Evolutionary conservation across 2,329 filamentous ascomycete species (phyloP).

Genomic region (Xylaria sp.): DNA sequence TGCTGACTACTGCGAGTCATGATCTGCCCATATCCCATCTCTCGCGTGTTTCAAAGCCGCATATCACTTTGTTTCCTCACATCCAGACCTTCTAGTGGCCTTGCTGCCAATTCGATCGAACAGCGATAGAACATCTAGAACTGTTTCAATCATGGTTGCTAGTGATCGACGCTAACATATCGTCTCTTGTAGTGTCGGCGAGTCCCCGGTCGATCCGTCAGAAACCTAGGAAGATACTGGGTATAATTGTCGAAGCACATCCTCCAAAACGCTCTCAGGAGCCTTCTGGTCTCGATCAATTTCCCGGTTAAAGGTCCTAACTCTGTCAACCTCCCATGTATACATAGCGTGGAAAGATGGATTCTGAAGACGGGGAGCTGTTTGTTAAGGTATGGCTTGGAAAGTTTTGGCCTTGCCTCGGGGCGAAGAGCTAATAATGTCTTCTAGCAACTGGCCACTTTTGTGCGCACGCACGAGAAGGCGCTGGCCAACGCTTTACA

Average conservation of each 20-base stretch:
- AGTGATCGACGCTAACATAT: constrained; percentile 36
- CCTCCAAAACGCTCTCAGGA: constrained; percentile 24
- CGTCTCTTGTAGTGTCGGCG: constrained; percentile 30
- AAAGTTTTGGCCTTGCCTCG: constrained; percentile 41
- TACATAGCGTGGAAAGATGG: constrained; percentile 69
- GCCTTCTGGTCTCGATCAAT: constrained; percentile 22
- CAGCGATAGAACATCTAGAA: constrained; percentile 34
- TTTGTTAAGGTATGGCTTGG: constrained; percentile 78
- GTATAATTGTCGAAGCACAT: constrained; percentile 32
- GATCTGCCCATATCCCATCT: constrained; percentile 30
- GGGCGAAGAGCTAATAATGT: constrained; percentile 41
- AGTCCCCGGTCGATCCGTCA: constrained; percentile 22
- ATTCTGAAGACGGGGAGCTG: constrained; percentile 88
- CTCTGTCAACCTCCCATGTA: constrained; percentile 56
- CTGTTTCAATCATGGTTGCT: constrained; percentile 28
- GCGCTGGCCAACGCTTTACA: constrained; percentile 95
- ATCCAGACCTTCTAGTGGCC: constrained; percentile 32
- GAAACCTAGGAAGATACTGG: constrained; percentile 18
- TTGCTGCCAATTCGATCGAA: constrained; percentile 16
- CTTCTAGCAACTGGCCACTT: constrained; percentile 87
- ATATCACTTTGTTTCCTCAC: constrained; percentile 31
- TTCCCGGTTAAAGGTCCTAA: constrained; percentile 25
- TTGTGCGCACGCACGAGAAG: constrained; percentile 97
- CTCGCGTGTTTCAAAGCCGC: constrained; percentile 29
- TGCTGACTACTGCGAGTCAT: constrained; percentile 40